A percentile compares a stretch with the other conserved stretches of the same genome.
phyloP scores from a whole-genome alignment of 768 basidiomycete species.

The Suillus subaureus region DNA sequence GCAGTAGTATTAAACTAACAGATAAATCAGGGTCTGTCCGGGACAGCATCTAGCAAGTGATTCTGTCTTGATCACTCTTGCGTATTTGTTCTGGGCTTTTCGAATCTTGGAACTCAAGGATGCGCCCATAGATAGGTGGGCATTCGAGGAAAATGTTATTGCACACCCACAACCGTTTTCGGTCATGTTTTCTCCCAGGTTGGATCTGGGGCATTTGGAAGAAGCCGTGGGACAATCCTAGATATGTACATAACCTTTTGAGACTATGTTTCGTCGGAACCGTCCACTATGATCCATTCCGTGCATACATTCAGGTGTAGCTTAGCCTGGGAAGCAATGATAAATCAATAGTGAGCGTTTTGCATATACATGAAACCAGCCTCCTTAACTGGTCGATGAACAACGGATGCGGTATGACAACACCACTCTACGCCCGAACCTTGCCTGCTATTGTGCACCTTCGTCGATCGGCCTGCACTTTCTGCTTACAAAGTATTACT shows the following conservation, averaged over 20 bases:
- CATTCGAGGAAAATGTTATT: constrained; percentile 59
- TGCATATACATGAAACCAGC: neutral
- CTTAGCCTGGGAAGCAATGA: neutral
- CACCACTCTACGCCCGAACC: neutral
- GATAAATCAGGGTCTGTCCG: constrained; percentile 50
- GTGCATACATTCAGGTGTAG: neutral
- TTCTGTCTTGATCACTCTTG: constrained; percentile 63
- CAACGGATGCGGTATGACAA: neutral
- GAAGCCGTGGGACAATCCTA: constrained; percentile 6
- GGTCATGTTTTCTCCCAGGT: constrained; percentile 51
- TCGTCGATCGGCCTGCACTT: neutral
- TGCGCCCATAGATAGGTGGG: constrained; percentile 56
- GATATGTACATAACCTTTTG: neutral
- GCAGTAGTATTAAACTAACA: neutral
- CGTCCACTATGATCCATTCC: neutral
- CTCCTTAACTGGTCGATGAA: neutral
- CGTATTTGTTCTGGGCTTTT: constrained; percentile 67
- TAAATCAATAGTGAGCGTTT: neutral
- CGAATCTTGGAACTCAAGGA: constrained; percentile 46
- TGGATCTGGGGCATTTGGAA: constrained; percentile 10
- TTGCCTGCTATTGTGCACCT: neutral
- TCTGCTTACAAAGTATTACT: neutral
- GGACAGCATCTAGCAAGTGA: constrained; percentile 48
- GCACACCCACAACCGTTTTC: constrained; percentile 58
- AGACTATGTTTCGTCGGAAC: neutral